phyloP scores from a whole-genome alignment of 2,329 filamentous ascomycete species.

The Fusarium sp. region DNA sequence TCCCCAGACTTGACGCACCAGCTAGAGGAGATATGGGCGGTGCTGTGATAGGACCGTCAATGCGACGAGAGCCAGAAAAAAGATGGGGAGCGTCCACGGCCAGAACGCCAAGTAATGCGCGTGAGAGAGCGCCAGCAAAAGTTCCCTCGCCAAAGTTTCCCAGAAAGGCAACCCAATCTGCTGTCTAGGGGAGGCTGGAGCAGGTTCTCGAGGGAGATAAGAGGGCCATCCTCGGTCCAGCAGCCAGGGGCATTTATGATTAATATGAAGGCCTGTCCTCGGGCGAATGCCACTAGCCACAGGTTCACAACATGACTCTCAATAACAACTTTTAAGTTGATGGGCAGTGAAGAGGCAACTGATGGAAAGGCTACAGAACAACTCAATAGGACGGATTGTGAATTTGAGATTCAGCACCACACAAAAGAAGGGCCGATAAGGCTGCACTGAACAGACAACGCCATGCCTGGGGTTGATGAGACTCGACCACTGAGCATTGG shows the following conservation, averaged over 20 bases:
- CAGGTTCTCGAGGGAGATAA: constrained; percentile 47
- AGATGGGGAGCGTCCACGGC: constrained; percentile 41
- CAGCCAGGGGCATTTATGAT: constrained; percentile 17
- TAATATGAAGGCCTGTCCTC: constrained; percentile 15
- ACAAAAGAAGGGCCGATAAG: constrained; percentile 46
- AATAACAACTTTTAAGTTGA: neutral
- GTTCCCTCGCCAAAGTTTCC: constrained; percentile 56
- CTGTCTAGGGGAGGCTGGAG: constrained; percentile 46
- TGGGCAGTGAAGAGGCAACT: constrained; percentile 30
- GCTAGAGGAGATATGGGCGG: constrained; percentile 47
- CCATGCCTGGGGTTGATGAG: constrained; percentile 38
- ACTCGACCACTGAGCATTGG: constrained; percentile 47
- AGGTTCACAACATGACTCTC: constrained; percentile 11
- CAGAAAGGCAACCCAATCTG: constrained; percentile 53
- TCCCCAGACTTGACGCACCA: constrained; percentile 50
- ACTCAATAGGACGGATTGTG: constrained; percentile 24
- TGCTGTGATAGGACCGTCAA: constrained; percentile 48
- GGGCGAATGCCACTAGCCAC: constrained; percentile 24
- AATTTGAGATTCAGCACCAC: constrained; percentile 34
- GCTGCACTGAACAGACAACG: constrained; percentile 34
- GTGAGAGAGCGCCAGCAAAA: constrained; percentile 56
- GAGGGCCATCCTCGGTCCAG: constrained; percentile 39
- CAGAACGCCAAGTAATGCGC: constrained; percentile 52
- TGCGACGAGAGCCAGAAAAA: constrained; percentile 37
- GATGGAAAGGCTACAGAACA: constrained; percentile 12